These are phyloP conservation scores for Coelastrella sp. DNA, from an alignment of 139 green algal genomes.

Conservation along the genomic window DNA sequence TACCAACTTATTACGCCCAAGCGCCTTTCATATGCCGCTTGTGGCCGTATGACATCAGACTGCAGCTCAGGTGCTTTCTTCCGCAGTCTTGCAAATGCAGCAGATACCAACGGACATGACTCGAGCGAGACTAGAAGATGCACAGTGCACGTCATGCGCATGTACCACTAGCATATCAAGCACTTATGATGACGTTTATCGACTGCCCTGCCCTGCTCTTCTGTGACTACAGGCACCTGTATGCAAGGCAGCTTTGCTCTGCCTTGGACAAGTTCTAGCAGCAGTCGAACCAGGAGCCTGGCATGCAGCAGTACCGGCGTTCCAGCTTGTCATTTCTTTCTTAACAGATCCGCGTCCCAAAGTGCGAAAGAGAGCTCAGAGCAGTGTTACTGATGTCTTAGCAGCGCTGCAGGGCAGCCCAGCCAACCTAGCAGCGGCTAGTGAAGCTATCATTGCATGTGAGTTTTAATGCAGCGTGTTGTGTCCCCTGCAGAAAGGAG, in stretches of 20 bases:
- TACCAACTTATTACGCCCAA: too few relatives aligned
- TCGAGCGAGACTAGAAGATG: too few relatives aligned
- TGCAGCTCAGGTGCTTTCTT: too few relatives aligned
- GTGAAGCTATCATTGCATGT: slow-evolving; percentile 62
- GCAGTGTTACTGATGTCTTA: slow-evolving; percentile 70
- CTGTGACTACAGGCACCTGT: slow-evolving; percentile 52
- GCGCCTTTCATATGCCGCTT: too few relatives aligned
- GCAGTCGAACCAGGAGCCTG: slow-evolving; percentile 63
- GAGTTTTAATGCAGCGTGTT: not conserved
- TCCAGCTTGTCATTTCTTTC: slow-evolving; percentile 60
- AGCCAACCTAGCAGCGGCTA: slow-evolving; percentile 54
- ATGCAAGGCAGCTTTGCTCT: slow-evolving; percentile 66
- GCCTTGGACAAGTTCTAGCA: slow-evolving; percentile 71
- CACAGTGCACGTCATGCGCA: too few relatives aligned
- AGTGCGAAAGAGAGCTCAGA: slow-evolving; percentile 74
- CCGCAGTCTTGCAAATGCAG: too few relatives aligned
- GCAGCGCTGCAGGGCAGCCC: slow-evolving; percentile 68
- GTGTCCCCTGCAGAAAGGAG: too few relatives aligned
- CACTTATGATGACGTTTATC: too few relatives aligned
- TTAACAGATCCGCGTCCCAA: slow-evolving; percentile 76
- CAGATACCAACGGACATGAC: too few relatives aligned
- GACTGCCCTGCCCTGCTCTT: too few relatives aligned
- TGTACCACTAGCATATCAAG: too few relatives aligned
- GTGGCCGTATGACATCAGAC: too few relatives aligned
- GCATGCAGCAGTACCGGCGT: slow-evolving; percentile 51